Evolutionary conservation across 2,329 filamentous ascomycete species (phyloP).

Genomic region (Claviceps cyperi): DNA sequence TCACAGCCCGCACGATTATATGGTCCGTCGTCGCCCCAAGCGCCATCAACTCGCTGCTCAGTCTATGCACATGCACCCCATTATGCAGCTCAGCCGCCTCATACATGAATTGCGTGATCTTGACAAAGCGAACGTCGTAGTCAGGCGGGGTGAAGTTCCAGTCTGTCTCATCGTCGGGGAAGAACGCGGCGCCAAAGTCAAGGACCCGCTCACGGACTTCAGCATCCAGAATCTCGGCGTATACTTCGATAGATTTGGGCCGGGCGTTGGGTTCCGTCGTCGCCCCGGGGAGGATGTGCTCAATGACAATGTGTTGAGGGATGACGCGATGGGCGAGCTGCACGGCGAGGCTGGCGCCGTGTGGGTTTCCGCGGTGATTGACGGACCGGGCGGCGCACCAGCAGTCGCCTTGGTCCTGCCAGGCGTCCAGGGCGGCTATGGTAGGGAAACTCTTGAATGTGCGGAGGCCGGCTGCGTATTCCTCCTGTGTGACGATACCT

Average conservation of each 20-base stretch:
- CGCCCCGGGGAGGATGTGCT: conserved; percentile 51
- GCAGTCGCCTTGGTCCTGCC: conserved; percentile 72
- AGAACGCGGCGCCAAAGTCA: conserved; percentile 29
- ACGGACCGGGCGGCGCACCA: conserved; percentile 54
- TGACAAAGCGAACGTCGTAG: conserved; percentile 31
- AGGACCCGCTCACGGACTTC: conserved; percentile 24
- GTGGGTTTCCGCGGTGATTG: conserved; percentile 27
- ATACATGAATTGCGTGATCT: conserved; percentile 43
- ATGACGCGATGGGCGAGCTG: conserved; percentile 42
- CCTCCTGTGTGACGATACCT: conserved; percentile 6
- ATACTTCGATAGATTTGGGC: conserved; percentile 56
- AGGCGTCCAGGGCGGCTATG: conserved; percentile 45
- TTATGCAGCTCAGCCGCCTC: conserved; percentile 27
- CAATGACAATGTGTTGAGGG: conserved; percentile 55
- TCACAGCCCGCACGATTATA: conserved; percentile 39
- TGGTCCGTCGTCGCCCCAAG: conserved; percentile 35
- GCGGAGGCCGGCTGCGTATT: conserved; percentile 9
- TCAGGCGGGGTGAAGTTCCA: conserved; percentile 17
- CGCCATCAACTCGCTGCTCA: conserved; percentile 34
- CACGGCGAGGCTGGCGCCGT: conserved; percentile 52
- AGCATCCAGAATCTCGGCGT: conserved; percentile 41
- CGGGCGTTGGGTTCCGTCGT: conserved; percentile 47
- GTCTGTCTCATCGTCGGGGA: conserved; percentile 17
- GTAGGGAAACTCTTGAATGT: conserved; percentile 19
- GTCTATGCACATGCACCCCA: conserved; percentile 35